These are phyloP conservation scores for Raphanus raphanistrum DNA, from an alignment of 345 rosid species.

Conservation along the genomic window DNA sequence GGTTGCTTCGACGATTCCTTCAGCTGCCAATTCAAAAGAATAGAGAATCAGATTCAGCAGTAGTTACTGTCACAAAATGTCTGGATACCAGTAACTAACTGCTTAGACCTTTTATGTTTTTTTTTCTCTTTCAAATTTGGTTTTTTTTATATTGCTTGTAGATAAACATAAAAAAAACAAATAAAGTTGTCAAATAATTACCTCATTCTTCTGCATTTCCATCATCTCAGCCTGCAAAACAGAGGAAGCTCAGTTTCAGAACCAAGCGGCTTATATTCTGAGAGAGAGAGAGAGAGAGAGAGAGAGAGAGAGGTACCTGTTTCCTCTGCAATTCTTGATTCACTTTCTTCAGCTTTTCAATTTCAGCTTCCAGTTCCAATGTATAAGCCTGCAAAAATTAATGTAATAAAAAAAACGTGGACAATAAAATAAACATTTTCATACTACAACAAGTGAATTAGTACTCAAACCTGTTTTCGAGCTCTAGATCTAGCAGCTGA, in stretches of 20 bases:
- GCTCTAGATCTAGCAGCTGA: conserved; percentile 98
- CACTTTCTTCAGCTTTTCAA: conserved; percentile 73
- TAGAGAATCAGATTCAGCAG: background rate
- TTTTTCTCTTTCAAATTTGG: background rate
- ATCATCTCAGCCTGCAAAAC: conserved; percentile 58
- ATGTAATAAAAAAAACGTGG: background rate
- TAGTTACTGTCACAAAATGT: background rate
- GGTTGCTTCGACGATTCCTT: conserved; percentile 48
- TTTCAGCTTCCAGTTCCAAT: conserved; percentile 87
- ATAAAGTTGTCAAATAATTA: conserved; percentile 13
- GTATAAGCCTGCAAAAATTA: conserved; percentile 76
- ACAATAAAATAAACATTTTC: no score
- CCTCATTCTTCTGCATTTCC: conserved; percentile 66
- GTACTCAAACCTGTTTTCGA: conserved; percentile 76
- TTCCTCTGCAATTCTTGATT: conserved; percentile 71
- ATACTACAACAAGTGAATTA: no score
- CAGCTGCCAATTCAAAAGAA: conserved; percentile 29
- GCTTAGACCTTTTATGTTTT: background rate
- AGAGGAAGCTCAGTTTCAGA: conserved; percentile 17
- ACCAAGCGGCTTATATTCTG: conserved; percentile 1
- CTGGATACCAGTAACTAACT: background rate
- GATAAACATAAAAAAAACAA: background rate
- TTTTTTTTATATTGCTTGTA: background rate
- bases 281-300: background rate
- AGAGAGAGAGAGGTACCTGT: conserved; percentile 50